Evolutionary conservation across 257 asterid species (phyloP).

Genomic region (Jacaranda copaia): DNA sequence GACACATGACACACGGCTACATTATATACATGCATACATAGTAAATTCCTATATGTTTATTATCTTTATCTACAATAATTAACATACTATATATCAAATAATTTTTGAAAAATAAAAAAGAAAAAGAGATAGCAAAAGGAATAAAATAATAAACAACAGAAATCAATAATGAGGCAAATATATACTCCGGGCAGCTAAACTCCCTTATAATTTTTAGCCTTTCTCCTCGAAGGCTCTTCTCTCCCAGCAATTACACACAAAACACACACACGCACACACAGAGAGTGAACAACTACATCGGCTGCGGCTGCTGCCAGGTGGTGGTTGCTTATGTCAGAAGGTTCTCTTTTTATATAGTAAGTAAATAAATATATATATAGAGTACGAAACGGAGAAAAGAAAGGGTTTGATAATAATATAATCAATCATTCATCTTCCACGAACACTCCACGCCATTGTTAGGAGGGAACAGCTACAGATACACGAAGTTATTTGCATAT

Average conservation of each 20-base stretch:
- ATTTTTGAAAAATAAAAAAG: neutral
- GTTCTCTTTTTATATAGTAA: conserved; percentile 18
- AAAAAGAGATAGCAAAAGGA: neutral
- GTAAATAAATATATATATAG: neutral
- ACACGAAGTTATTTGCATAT: conserved; percentile 26
- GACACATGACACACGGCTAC: conserved; percentile 3
- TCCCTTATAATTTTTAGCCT: neutral
- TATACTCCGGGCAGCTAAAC: neutral
- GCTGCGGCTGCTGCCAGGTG: conserved; percentile 22
- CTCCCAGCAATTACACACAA: conserved; percentile 12
- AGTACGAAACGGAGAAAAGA: neutral
- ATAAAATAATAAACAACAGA: neutral
- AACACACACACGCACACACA: neutral
- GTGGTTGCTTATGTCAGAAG: conserved; percentile 33
- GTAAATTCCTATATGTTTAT: neutral
- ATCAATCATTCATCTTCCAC: conserved; percentile 41
- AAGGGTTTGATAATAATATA: conserved; percentile 28
- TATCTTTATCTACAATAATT: neutral
- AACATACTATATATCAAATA: neutral
- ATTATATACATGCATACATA: conserved; percentile 27
- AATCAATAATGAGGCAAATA: neutral
- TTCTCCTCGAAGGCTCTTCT: conserved; percentile 28
- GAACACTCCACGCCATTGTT: conserved; percentile 49
- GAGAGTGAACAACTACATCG: conserved; percentile 19
- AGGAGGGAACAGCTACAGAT: conserved; percentile 29